Evolutionary conservation across 768 basidiomycete species (phyloP), one percentile per base, ranked within the genome.

Genomic region (Pleurotus citrinopileatus): DNA sequence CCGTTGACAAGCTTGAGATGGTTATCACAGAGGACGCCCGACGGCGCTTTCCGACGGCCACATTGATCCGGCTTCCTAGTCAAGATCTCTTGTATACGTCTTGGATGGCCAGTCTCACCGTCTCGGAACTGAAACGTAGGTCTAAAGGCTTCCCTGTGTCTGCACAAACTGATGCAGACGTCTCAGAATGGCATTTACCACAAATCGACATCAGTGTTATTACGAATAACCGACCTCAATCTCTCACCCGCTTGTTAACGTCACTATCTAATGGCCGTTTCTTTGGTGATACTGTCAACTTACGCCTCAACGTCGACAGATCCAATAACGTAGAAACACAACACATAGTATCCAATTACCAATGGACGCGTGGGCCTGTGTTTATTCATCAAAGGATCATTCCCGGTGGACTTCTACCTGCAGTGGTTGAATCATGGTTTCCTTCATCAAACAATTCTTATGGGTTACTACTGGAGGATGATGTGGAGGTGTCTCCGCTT

Each of bases 371-470:
- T 57, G 90, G 91, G 4, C 60, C 67, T 32, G 59, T 84, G 5
- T 79, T 78, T 54, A 60, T 89, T 5, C 83, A 91, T 52, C 89
- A 86, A 61, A 81, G 93, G 22, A 76, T 92, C 53, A 69, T 89
- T n/a, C 85, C 84, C 54, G 91, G 84, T 2, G 92, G 91, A 3
- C 74, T 94, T 17, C 79, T 94, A 52, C 78, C 89, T 2, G 89
- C 92, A 4, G 83, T 95, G 12, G 87, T 93, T 12, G 92, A 94
- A 68, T 89, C 90, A 3, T 95, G 93, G 91, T 94, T 91, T 63
- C 92, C 93, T 3, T 68, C 73, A 22, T 76, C 78, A 26, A 78
- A 91, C 56, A 71, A 94, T 60, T 80, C 83, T 1, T 93, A 92
- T 63, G 91, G 87, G 5, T 64, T 94, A 17, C 69, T 94, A 17